Percentiles rank a stretch among this genome's conserved stretches.
phyloP scores from a whole-genome alignment of 2,329 filamentous ascomycete species.

The Hymenoscyphus infarciens region DNA sequence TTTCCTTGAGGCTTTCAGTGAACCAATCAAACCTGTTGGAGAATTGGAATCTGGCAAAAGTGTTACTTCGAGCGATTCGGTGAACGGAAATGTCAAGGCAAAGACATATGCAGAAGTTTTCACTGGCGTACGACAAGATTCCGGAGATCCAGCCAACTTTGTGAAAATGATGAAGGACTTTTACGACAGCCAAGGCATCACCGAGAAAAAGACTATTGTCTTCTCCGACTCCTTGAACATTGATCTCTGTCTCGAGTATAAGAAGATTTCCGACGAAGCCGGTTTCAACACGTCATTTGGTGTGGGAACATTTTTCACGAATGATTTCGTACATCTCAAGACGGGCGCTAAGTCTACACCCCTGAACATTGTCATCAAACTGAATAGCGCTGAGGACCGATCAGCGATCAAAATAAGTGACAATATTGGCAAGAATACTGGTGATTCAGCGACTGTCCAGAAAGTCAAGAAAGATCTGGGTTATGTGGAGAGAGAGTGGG shows the following conservation, averaged over 20 bases:
- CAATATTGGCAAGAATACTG: conserved; percentile 89
- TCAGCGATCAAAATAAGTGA: conserved; percentile 89
- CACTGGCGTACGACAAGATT: conserved; percentile 67
- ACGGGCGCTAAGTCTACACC: conserved; percentile 82
- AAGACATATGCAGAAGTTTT: conserved; percentile 64
- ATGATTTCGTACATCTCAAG: conserved; percentile 75
- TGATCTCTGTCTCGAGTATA: conserved; percentile 87
- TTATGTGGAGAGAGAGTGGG: conserved; percentile 83
- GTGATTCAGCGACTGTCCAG: conserved; percentile 72
- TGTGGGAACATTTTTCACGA: conserved; percentile 92
- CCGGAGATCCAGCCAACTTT: conserved; percentile 65
- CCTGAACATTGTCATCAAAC: conserved; percentile 96
- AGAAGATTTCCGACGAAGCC: conserved; percentile 71
- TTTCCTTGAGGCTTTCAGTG: conserved; percentile 81
- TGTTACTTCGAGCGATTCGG: background rate
- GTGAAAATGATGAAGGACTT: conserved; percentile 56
- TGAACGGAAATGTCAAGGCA: conserved; percentile 25
- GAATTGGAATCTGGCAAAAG: conserved; percentile 33
- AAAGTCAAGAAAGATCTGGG: conserved; percentile 82
- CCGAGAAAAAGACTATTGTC: conserved; percentile 80
- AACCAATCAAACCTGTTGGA: conserved; percentile 49
- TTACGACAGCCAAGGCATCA: conserved; percentile 54
- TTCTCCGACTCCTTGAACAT: conserved; percentile 96
- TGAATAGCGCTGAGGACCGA: conserved; percentile 77
- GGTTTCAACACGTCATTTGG: conserved; percentile 88